Evolutionary conservation across 2,329 filamentous ascomycete species (phyloP), one percentile per base, ranked within the genome.

Genomic region (Colletotrichum sp.): DNA sequence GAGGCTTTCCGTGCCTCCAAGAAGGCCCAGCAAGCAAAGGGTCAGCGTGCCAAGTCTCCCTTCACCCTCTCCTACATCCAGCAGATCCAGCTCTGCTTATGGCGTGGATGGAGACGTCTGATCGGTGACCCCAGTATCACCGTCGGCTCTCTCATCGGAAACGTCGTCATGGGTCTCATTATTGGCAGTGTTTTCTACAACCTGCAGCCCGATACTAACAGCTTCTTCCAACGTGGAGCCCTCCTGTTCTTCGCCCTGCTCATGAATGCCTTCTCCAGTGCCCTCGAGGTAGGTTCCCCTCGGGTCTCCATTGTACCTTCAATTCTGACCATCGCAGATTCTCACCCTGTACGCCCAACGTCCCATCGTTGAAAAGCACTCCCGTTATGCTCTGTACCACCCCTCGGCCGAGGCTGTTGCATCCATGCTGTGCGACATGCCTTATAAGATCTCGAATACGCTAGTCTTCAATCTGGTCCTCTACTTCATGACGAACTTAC

Each of bases 321-420:
- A 75, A 64, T 68, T 18, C 75, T 78, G 13, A 77, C 72, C n/a
- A 1, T 3, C 0, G 1, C 76, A 93, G 89, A 97, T 98, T 82
- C 85, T 97, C 39, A 96, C 95, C 0, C 89, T 98, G 6, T 98
- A 97, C 82, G 92, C 95, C 3, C 96, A 98, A 90, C 93, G 96
- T 48, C 94, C 95, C 2, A 98, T 98, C 80, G 95, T 98, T 76
- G 95, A 98, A 82, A 98, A 98, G 83, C 96, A 98, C 80, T 87
- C 90, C 72, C 92, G 94, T 74, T 98, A 98, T 82, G 95, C 96
- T 22, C 89, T 98, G 22, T 98, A 98, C 81, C 96, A 98, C 81
- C 95, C 96, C 0, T 96, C 94, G 12, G 94, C 95, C 18, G 96
- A 98, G 88, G 95, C 95, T n/a, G 89, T 95, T 75, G 92, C 95